Conservation (phyloP, 2,329 filamentous ascomycete species). For the Fusarium sarcochroum region DNA sequence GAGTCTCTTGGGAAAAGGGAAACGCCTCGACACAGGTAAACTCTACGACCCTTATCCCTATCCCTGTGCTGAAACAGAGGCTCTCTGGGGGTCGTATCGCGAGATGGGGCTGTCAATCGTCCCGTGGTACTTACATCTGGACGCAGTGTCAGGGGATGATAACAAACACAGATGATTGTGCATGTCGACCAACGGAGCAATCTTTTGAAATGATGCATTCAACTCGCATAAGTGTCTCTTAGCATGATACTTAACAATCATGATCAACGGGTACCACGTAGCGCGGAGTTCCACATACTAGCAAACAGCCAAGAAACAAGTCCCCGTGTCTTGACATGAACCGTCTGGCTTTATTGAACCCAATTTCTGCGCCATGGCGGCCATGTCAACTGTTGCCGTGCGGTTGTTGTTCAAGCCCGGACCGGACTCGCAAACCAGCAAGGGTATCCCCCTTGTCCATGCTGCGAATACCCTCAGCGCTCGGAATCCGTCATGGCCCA, state of each 20-base stretch:
- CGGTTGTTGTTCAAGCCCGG: conserved; percentile 13
- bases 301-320: conserved; percentile 7
- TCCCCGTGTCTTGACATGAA: conserved; percentile 2
- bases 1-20: conserved; percentile 15
- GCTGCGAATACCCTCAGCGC: conserved; percentile 34
- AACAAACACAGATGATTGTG: conserved; percentile 35
- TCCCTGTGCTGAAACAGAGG: conserved; percentile 49
- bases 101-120: conserved; percentile 31
- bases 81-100: conserved; percentile 40
- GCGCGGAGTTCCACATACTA: conserved; percentile 32
- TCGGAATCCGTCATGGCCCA: conserved; percentile 9
- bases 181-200: not conserved
- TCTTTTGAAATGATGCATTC: conserved; percentile 10
- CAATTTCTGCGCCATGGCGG: conserved; percentile 11
- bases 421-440: conserved; percentile 4
- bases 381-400: conserved; percentile 9
- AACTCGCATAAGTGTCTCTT: conserved; percentile 25
- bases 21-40: conserved; percentile 18
- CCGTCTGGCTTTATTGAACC: conserved; percentile 3
- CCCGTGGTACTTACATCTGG: conserved; percentile 33
- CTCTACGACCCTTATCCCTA: conserved; percentile 31
- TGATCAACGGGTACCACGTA: conserved; percentile 30
- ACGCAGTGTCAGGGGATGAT: conserved; percentile 24
- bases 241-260: conserved; percentile 6
- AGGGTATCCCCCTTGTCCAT: conserved; percentile 27